These are phyloP conservation scores for Saccharomycopsis amapae DNA, from an alignment of 805 yeast genomes.

Conservation along the genomic window DNA sequence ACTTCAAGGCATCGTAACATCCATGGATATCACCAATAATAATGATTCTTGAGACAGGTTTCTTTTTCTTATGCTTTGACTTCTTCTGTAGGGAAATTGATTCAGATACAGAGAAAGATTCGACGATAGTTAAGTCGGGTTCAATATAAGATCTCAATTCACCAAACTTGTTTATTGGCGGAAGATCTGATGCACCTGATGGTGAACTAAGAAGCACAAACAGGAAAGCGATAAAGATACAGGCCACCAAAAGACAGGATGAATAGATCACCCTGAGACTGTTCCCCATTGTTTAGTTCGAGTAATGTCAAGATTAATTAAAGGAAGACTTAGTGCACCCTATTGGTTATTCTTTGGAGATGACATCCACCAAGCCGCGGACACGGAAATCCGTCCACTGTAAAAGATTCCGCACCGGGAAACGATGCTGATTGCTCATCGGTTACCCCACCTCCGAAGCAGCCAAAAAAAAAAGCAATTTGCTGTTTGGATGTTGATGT, in stretches of 20 bases:
- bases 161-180: background rate
- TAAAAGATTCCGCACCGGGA: too few species aligned
- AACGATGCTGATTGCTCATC: too few species aligned
- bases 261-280: too few species aligned
- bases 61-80: conserved; percentile 10
- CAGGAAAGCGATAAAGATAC: background rate
- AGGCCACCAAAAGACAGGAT: too few species aligned
- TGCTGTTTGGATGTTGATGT: conserved; percentile 3
- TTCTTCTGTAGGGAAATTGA: background rate
- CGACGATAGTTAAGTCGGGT: background rate
- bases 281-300: too few species aligned
- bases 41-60: conserved; percentile 39
- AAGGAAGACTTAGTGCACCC: too few species aligned
- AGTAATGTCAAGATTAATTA: too few species aligned
- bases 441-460: too few species aligned
- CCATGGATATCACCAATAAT: conserved; percentile 90
- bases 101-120: background rate
- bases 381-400: too few species aligned
- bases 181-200: background rate
- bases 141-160: conserved; percentile 1
- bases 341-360: too few species aligned
- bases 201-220: background rate
- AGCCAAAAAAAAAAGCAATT: too few species aligned
- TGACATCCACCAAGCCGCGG: too few species aligned
- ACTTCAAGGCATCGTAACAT: conserved; percentile 45